These are phyloP conservation scores for Saturnispora saitoi DNA, from an alignment of 805 yeast species.

Conservation along the genomic window DNA sequence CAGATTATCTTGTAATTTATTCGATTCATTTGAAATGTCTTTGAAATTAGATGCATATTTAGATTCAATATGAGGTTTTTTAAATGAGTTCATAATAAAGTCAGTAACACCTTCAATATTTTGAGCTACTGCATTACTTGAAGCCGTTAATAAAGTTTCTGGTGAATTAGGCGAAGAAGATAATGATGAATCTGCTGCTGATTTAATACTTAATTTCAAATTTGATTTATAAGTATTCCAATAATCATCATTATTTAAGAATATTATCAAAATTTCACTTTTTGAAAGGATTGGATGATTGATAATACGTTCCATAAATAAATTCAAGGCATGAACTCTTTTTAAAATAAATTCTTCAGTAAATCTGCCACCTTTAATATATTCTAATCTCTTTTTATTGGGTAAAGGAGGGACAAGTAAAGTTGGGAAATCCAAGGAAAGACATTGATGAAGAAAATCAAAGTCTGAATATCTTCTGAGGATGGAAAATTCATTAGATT, in stretches of 20 bases:
- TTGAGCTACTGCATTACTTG: background rate
- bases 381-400: constrained; percentile 83
- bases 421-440: constrained; percentile 74
- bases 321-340: constrained; percentile 69
- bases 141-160: constrained; percentile 11
- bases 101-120: constrained; percentile 76
- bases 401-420: constrained; percentile 90
- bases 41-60: constrained; percentile 62
- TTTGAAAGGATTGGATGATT: constrained; percentile 64
- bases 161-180: background rate
- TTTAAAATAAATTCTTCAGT: constrained; percentile 75
- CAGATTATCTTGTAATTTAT: constrained; percentile 78
- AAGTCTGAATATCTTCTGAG: constrained; percentile 86
- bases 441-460: constrained; percentile 63
- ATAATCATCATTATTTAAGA: constrained; percentile 48
- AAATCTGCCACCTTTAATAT: constrained; percentile 89
- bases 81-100: constrained; percentile 87
- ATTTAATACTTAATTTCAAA: constrained; percentile 23
- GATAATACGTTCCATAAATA: constrained; percentile 66
- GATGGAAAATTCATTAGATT: constrained; percentile 35
- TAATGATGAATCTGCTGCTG: too few species aligned
- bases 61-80: constrained; percentile 53
- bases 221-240: constrained; percentile 64
- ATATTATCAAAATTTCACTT: constrained; percentile 62
- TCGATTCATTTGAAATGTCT: constrained; percentile 74